These are phyloP conservation scores for Stephanodiscus triporus DNA, from an alignment of 108 stramenopile genomes.

Conservation along the genomic window DNA sequence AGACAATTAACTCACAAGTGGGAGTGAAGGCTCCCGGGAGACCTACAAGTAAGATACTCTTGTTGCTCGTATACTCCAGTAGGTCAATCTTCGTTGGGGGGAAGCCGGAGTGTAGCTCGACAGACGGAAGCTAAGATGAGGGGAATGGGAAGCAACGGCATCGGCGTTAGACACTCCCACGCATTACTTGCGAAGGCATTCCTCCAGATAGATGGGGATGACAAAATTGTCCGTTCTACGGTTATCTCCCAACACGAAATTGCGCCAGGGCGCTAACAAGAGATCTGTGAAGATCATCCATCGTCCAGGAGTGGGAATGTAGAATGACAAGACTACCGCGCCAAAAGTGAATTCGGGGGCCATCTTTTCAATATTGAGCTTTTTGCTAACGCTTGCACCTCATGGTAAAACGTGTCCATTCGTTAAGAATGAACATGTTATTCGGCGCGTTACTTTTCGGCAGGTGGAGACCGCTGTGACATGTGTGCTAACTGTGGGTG, in stretches of 20 bases:
- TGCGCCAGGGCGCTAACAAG: conserved; percentile 15
- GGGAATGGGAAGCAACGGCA: neutral
- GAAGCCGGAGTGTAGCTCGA: conserved; percentile 49
- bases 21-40: conserved; percentile 58
- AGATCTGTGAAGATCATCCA: conserved; percentile 2
- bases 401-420: conserved; percentile 2
- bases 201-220: neutral
- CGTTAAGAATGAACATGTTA: neutral
- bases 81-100: conserved; percentile 43
- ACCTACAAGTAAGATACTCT: conserved; percentile 47
- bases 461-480: conserved; percentile 12
- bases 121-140: conserved; percentile 35
- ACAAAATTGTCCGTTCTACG: conserved; percentile 12
- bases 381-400: conserved; percentile 8
- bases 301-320: conserved; percentile 13
- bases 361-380: neutral
- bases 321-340: conserved; percentile 5
- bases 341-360: neutral
- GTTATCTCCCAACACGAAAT: conserved; percentile 23
- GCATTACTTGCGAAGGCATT: neutral
- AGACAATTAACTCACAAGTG: conserved; percentile 22
- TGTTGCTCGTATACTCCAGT: conserved; percentile 25
- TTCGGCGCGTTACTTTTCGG: conserved; percentile 3
- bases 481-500: conserved; percentile 14
- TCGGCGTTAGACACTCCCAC: neutral